phyloP scores from a whole-genome alignment of 108 stramenopile species.

The Cylindrotheca fusiformis region DNA sequence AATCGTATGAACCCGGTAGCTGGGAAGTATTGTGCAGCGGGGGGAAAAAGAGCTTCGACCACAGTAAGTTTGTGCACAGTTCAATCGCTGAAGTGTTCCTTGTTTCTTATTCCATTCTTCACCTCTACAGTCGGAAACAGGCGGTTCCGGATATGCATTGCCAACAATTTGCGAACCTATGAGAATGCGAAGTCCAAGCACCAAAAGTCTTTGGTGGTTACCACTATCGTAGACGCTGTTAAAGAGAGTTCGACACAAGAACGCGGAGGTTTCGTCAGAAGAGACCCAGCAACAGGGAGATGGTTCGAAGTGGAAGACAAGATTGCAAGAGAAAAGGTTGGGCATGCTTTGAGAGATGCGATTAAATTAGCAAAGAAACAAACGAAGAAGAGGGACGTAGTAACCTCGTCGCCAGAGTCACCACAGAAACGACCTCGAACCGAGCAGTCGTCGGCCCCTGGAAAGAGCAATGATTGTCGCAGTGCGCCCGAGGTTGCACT shows the following conservation, averaged over 20 bases:
- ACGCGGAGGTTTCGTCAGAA: conserved; percentile 27
- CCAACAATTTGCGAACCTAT: conserved; percentile 11
- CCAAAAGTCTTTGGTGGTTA: conserved; percentile 18
- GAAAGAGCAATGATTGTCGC: no score
- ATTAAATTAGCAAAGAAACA: conserved; percentile 3
- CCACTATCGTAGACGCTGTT: conserved; percentile 14
- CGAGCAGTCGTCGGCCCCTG: no score
- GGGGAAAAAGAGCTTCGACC: conserved; percentile 13
- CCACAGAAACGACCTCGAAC: not conserved
- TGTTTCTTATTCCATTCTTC: not conserved
- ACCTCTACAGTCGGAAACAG: conserved; percentile 16
- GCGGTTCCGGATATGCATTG: conserved; percentile 20
- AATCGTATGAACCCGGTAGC: conserved; percentile 4
- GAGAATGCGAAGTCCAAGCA: conserved; percentile 13
- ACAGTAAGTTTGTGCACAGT: conserved; percentile 4
- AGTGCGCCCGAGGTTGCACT: no score
- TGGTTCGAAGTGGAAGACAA: conserved; percentile 69
- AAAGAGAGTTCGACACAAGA: not conserved
- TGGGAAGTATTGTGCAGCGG: conserved; percentile 20
- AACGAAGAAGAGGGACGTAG: not conserved
- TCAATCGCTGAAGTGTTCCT: not conserved
- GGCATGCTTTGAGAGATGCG: conserved; percentile 32
- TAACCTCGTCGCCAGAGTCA: not conserved
- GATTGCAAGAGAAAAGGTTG: conserved; percentile 63
- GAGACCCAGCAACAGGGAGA: conserved; percentile 17